Base-by-base conservation (phyloP, 768 basidiomycete species). In the Mycena latifolia region DNA sequence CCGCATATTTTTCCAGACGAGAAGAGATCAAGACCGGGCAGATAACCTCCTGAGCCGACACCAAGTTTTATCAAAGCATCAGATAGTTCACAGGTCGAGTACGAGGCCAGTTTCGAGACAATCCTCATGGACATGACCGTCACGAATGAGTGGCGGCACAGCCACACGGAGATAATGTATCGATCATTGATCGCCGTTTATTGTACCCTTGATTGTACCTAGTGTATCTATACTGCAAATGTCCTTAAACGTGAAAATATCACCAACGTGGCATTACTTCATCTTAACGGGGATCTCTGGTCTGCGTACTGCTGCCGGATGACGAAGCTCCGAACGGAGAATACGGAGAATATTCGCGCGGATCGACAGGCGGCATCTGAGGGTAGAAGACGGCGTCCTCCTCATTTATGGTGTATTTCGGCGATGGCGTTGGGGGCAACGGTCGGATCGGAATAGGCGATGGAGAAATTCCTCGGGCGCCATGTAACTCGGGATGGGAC, bases 11-110 rank as follows among this genome's bases (percentile, higher is more conserved):
- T 80, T 12, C 79, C 55, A 3, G 87, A 81, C 14, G 90, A 88
- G 59, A 86, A 70, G 79, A 86, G 78, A 57, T 85, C 78, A 14
- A 98, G 85, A 75, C 95, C 94, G 4, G 93, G 89, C n/a, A 98
- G 83, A 71, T 88, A 83, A 1, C 96, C 95, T 0, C 94, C 95
- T 69, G 89, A 85, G 15, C 86, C 79, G 17, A 86, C 74, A 11
- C 88, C 86, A 35, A 96, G 88, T 77, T 94, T 96, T 69, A 95
- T 80, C 70, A 97, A 87, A 3, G 95, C 93, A 72, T 97, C 95
- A 0, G 95, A 95, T 10, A 97, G 81, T 79, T 96, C 93, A 79
- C 92, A 94, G 51, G 92, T 86, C 8, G 93, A 89, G 73, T 87
- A 88, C 2, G 72, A 62, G 18, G 76, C 70, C 20, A 81, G 75